These are phyloP conservation scores for Leishmania tropica DNA, from an alignment of 208 protist genomes.

Conservation along the genomic window DNA sequence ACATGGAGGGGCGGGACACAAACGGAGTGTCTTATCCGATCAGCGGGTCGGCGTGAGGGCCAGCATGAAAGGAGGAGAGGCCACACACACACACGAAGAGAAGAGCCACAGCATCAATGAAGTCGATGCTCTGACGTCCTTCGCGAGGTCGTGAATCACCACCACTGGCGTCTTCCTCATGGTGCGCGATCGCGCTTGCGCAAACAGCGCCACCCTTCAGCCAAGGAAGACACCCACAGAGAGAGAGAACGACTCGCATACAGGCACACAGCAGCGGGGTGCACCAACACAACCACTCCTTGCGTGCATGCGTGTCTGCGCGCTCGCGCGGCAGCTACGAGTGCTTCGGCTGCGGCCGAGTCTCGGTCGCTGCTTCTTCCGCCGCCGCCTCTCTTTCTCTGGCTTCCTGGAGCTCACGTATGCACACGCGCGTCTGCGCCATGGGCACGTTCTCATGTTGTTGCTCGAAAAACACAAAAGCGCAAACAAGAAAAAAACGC, in stretches of 20 bases:
- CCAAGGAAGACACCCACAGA: not conserved
- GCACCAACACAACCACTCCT: not conserved
- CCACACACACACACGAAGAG: not conserved
- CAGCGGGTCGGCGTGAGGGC: not conserved
- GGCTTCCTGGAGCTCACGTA: not conserved
- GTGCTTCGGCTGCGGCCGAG: not conserved
- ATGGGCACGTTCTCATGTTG: not conserved
- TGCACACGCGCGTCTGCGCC: not conserved
- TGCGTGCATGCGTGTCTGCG: too few species aligned
- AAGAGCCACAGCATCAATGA: not conserved
- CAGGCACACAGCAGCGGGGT: not conserved
- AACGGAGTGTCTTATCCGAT: not conserved
- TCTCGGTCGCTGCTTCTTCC: not conserved
- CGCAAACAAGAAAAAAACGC: not conserved
- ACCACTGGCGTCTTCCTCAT: not conserved
- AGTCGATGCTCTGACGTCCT: not conserved
- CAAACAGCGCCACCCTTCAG: not conserved
- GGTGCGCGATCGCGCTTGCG: not conserved
- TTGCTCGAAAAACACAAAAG: not conserved
- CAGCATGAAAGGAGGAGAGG: not conserved
- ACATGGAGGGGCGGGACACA: too few species aligned
- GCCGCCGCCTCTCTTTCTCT: not conserved
- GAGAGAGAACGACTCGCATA: not conserved
- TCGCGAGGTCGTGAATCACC: not conserved
- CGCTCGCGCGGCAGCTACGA: not conserved